A percentile compares a stretch with the other conserved stretches of the same genome.
phyloP scores from a whole-genome alignment of 805 yeast species.

The Blastobotrys parvus region DNA sequence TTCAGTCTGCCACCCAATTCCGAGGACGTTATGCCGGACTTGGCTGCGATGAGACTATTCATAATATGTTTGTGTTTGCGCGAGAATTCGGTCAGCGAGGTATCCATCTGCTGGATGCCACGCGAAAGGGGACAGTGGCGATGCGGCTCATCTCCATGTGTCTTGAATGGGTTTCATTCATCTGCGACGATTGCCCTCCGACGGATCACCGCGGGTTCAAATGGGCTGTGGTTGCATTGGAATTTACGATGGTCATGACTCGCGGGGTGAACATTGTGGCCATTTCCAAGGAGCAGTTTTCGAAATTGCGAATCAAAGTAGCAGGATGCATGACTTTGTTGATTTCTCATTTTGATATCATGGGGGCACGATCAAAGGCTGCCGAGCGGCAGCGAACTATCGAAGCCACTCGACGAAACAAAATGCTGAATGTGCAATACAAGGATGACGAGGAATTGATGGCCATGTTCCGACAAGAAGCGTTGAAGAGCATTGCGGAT shows the following conservation, averaged over 20 bases:
- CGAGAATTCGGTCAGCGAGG: conserved; percentile 75
- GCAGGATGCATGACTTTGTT: conserved; percentile 90
- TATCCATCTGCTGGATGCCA: conserved; percentile 52
- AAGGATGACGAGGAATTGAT: conserved; percentile 48
- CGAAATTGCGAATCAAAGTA: conserved; percentile 64
- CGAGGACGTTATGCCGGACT: conserved; percentile 42
- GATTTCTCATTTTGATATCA: conserved; percentile 93
- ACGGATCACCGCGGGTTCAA: conserved; percentile 85
- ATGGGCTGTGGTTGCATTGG: conserved; percentile 94
- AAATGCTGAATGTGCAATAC: conserved; percentile 34
- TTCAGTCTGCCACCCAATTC: conserved; percentile 49
- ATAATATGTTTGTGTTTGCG: conserved; percentile 66
- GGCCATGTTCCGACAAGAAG: conserved; percentile 54
- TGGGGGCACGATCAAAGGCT: conserved; percentile 91
- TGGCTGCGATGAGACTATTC: conserved; percentile 69
- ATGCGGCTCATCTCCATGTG: conserved; percentile 65
- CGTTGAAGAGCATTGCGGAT: conserved; percentile 53
- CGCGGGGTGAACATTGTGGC: conserved; percentile 82
- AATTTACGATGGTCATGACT: conserved; percentile 92
- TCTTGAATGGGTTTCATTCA: conserved; percentile 85
- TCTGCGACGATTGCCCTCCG: conserved; percentile 91
- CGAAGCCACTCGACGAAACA: conserved; percentile 27
- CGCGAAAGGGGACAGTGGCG: conserved; percentile 59
- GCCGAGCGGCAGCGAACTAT: conserved; percentile 41
- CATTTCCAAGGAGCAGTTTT: conserved; percentile 68